Evolutionary conservation across 805 yeast species (phyloP), one percentile per base, ranked within the genome.

Genomic region (Starmerella sp.): DNA sequence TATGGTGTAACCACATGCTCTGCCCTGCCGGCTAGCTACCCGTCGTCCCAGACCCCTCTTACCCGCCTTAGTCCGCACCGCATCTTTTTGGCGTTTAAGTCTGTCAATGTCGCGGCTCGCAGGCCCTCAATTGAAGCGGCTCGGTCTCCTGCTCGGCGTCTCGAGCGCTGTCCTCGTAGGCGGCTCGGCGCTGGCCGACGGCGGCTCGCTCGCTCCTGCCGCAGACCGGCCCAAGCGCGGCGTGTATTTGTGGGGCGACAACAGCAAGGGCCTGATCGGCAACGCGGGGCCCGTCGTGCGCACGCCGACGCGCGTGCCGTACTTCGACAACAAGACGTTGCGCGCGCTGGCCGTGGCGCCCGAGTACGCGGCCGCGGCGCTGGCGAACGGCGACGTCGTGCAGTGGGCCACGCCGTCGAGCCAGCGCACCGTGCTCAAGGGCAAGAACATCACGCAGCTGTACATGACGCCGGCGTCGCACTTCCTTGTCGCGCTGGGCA

Each of bases 321-420:
- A 74, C 60, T 88, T 91, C 62, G 87, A 88, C 64, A 77, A 77
- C 41, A 75, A 75, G 69, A 62, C 72, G 14, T 67, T 87, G 34
- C 73, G 76, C 48, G 83, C 80, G 63, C 79, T 90, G 5, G 71
- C 74, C 22, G 64, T 87, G 2, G 74, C 73, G 5, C 75, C 74
- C 3, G 67, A 69, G 7, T 66, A 72, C 35, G 77, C 71, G 0
- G 66, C 75, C 5, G 88, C 88, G 0, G 77, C 87, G 15, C 78
- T 82, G 57, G 74, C 75, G 0, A 77, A 76, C 14, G 97, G 97
- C 17, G 78, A 84, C 63, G 73, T 88, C 35, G 81, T 80, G 54
- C 85, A 84, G 65, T 87, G 90, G 86, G 57, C 61, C 4, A 67
- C 72, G 15, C 58, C 61, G 0, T 55, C 64, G 4, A 59, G 58